Evolutionary conservation across 2,329 filamentous ascomycete species (phyloP), one percentile per base, ranked within the genome.

Genomic region (Bipolaris zeicola): DNA sequence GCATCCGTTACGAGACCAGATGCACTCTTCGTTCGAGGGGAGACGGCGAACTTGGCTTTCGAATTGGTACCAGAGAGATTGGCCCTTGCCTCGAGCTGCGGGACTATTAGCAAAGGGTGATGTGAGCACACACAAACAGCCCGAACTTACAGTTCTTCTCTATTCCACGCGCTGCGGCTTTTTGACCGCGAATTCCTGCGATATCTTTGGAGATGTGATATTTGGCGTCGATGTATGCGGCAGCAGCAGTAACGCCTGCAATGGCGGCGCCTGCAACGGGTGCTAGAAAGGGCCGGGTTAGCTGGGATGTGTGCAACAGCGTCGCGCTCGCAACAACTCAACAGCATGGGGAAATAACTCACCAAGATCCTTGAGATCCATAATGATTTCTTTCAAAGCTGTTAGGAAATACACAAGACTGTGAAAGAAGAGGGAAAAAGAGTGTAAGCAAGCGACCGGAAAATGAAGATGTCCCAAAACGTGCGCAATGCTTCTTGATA

Each of bases 211-310:
- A 72, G 47, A 92, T 70, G 69, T 89, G 85, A 65, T 84, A 87
- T 77, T 89, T 91, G 51, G 86, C 90, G 67, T 92, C 85, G 42
- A 90, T 77, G 64, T 91, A 90, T 13, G 82, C 81, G 38, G 83
- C 82, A 11, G 78, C 77, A 10, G 78, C 78, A 11, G 65, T 67
- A 7, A 66, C 65, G 47, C 68, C 74, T 48, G 72, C 73, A 59
- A 75, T 63, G 41, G 73, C 73, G 43, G 73, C 73, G 43, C 71
- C 71, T 49, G 69, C 72, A 16, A 74, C 61, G 13, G 72, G 71
- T 47, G 62, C 71, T 74, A 60, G 10, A 37, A 36, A 50, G 28
- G 34, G 37, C 43, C 4, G 57, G 3, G 50, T 64, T 28, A 67
- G 60, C 50, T 37, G 22, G 31, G 33, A 16, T 38, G 41, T 22